These are phyloP conservation scores for Plantago coronopus DNA, from an alignment of 305 asterid species.

Conservation along the genomic window DNA sequence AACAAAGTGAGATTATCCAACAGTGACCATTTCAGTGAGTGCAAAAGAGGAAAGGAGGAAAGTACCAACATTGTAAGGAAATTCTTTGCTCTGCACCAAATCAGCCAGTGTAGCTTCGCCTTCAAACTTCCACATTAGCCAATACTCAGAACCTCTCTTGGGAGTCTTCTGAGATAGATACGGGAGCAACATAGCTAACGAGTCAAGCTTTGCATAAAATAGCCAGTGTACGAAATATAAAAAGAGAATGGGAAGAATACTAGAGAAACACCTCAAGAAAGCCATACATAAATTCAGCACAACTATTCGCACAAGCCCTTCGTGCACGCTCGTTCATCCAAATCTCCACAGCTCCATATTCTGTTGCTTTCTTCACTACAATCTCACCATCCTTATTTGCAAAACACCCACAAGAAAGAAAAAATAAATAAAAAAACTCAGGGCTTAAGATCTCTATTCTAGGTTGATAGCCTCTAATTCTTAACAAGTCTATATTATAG, in stretches of 20 bases:
- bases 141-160: conserved; percentile 77
- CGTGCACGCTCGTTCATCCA: conserved; percentile 99
- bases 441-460: not conserved
- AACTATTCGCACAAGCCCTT: conserved; percentile 90
- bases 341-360: conserved; percentile 98
- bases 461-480: conserved; percentile 8
- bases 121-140: conserved; percentile 95
- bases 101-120: conserved; percentile 93
- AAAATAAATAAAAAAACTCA: conserved; percentile 14
- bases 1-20: not conserved
- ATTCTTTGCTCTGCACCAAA: conserved; percentile 84
- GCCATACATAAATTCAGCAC: conserved; percentile 91
- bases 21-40: not conserved
- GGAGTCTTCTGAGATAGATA: conserved; percentile 56
- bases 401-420: no score
- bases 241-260: conserved; percentile 10
- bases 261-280: conserved; percentile 72
- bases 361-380: conserved; percentile 87
- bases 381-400: conserved; percentile 56
- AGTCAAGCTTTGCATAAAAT: not conserved
- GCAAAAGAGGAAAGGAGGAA: conserved; percentile 19
- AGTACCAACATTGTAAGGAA: conserved; percentile 92
- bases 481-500: no score
- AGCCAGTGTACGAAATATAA: conserved; percentile 1
- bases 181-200: conserved; percentile 5